phyloP scores from a whole-genome alignment of 495 filamentous ascomycete genomes.

The Aspergillus mulundensis region DNA sequence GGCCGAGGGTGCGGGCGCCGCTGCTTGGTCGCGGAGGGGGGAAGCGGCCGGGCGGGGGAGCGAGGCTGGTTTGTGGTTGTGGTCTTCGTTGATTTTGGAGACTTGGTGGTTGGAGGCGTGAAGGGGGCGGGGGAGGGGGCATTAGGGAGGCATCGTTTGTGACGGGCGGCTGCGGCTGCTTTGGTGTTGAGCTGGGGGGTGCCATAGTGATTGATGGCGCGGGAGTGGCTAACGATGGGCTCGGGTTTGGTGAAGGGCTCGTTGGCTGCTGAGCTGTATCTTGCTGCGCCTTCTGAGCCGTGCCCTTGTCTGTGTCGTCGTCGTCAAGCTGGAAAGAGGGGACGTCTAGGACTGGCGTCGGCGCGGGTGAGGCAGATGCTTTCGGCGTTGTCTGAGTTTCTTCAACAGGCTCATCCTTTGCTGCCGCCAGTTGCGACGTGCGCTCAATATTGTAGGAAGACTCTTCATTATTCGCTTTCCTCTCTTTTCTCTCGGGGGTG shows the following conservation, averaged over 20 bases:
- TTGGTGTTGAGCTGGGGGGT: no score
- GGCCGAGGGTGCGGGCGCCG: slow-evolving; percentile 21
- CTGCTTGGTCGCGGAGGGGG: slow-evolving; percentile 22
- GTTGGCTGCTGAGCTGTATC: slow-evolving; percentile 6
- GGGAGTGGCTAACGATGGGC: not conserved
- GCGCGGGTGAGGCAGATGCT: slow-evolving; percentile 30
- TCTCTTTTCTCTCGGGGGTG: slow-evolving; percentile 16
- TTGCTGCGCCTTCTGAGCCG: not conserved
- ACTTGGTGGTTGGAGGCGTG: slow-evolving; percentile 20
- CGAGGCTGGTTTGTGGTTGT: slow-evolving; percentile 4
- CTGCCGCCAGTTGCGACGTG: not conserved
- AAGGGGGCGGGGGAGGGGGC: slow-evolving; percentile 34
- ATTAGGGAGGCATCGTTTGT: slow-evolving; percentile 27
- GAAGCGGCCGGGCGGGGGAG: slow-evolving; percentile 11
- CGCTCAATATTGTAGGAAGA: not conserved
- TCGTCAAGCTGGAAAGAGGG: slow-evolving; percentile 32
- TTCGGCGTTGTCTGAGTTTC: slow-evolving; percentile 49
- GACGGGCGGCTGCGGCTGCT: slow-evolving; percentile 17
- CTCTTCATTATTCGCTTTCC: not conserved
- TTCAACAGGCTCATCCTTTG: slow-evolving; percentile 18
- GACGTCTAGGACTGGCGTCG: slow-evolving; percentile 27
- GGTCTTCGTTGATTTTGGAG: slow-evolving; percentile 20
- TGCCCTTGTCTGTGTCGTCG: slow-evolving; percentile 1
- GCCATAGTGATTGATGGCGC: slow-evolving; percentile 1
- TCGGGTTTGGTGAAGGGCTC: slow-evolving; percentile 11